Conservation (phyloP, 2,329 filamentous ascomycete genomes). For the Aspergillus luchuensis region DNA sequence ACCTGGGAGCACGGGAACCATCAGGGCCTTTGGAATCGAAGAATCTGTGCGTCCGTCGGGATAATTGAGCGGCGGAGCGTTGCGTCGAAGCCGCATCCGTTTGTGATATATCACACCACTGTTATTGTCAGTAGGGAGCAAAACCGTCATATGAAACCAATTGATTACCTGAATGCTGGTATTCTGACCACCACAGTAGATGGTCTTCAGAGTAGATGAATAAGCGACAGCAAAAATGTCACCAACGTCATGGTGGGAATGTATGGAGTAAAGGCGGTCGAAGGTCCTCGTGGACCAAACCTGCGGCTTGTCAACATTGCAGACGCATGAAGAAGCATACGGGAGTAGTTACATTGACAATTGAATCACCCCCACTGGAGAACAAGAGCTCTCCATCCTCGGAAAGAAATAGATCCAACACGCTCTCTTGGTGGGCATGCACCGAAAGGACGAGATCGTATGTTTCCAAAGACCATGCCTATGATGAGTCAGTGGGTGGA, state of each 20-base stretch:
- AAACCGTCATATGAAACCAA: background rate
- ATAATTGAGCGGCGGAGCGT: slow-evolving; percentile 70
- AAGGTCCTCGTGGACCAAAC: slow-evolving; percentile 82
- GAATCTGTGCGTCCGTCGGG: slow-evolving; percentile 79
- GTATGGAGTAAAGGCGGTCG: slow-evolving; percentile 80
- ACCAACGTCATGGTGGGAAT: slow-evolving; percentile 90
- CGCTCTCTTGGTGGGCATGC: slow-evolving; percentile 87
- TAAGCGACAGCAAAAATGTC: slow-evolving; percentile 96
- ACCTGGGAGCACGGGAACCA: slow-evolving; percentile 74
- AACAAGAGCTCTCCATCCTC: slow-evolving; percentile 75
- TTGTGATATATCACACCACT: slow-evolving; percentile 76
- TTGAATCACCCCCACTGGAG: slow-evolving; percentile 88
- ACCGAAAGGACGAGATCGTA: slow-evolving; percentile 79
- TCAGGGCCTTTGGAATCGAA: slow-evolving; percentile 89
- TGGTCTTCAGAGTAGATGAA: slow-evolving; percentile 73
- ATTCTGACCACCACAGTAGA: slow-evolving; percentile 93
- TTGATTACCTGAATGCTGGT: slow-evolving; percentile 73
- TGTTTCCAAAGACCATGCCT: slow-evolving; percentile 83
- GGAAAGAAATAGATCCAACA: slow-evolving; percentile 81
- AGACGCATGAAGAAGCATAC: background rate
- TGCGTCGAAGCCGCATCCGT: slow-evolving; percentile 64
- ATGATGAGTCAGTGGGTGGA: slow-evolving; percentile 18
- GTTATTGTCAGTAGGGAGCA: background rate
- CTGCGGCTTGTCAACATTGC: slow-evolving; percentile 34
- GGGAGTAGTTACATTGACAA: slow-evolving; percentile 68